A percentile compares a stretch with the other conserved stretches of the same genome.
These are phyloP conservation scores for Delphinella strobiligena DNA, from an alignment of 2,329 filamentous ascomycete genomes.

Conservation along the genomic window DNA sequence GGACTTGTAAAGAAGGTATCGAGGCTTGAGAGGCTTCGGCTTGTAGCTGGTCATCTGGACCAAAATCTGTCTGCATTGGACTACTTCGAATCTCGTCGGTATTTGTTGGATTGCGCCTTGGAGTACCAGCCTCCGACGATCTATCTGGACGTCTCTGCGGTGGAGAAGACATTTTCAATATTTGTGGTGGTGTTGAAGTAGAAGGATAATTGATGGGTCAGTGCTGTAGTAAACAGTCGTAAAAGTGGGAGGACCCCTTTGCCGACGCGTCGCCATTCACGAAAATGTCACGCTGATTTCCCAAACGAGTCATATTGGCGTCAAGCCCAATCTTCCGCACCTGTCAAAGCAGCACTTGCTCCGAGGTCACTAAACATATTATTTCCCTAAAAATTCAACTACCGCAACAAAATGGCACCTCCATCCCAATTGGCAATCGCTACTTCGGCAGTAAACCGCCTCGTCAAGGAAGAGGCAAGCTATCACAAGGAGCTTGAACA, in stretches of 20 bases:
- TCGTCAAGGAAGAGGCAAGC: slow-evolving; percentile 82
- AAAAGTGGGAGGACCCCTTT: too few species aligned
- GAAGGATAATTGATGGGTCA: too few species aligned
- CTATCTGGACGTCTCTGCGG: too few species aligned
- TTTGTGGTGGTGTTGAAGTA: slow-evolving; percentile 50
- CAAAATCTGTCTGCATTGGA: slow-evolving; percentile 23
- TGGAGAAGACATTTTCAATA: slow-evolving; percentile 26
- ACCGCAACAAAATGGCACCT: slow-evolving; percentile 49
- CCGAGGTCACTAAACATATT: too few species aligned
- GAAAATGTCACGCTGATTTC: too few species aligned
- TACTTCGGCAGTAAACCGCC: slow-evolving; percentile 65
- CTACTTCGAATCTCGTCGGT: slow-evolving; percentile 44
- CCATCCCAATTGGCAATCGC: slow-evolving; percentile 67
- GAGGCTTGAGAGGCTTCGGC: slow-evolving; percentile 29
- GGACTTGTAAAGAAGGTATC: slow-evolving; percentile 17
- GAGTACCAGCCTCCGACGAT: too few species aligned
- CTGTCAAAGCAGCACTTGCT: too few species aligned
- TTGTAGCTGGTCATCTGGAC: slow-evolving; percentile 31
- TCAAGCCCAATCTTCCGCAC: too few species aligned
- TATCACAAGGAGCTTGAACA: slow-evolving; percentile 77
- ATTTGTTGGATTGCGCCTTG: slow-evolving; percentile 39
- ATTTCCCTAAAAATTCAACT: too few species aligned
- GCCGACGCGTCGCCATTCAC: too few species aligned
- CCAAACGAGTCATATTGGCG: too few species aligned
- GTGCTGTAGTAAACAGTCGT: too few species aligned